Base-by-base conservation (phyloP, 1,139 yeast species). In the Kodamaea arcana region DNA sequence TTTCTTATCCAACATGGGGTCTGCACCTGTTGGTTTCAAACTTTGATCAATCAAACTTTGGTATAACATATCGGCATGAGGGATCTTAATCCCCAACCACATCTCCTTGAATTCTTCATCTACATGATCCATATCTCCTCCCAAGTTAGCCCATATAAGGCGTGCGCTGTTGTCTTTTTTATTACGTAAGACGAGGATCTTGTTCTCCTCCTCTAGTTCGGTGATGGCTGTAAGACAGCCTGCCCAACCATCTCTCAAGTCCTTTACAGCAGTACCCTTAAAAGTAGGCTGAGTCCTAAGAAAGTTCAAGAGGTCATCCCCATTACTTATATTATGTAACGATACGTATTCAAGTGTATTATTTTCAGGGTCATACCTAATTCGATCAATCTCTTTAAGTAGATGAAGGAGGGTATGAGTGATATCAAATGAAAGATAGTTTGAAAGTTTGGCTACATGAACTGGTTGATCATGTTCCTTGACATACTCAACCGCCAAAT, bases 161-260 rank as follows among this genome's bases (percentile, higher is more conserved):
- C 95, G 67, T 10, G 98, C 96, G 1, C 88, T 71, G 53, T 85
- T 87, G 50, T 92, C 98, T 67, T 94, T 92, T 52, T 90, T 88
- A 29, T 94, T 87, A 38, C 96, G 73, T 46, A 87, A 66, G 3
- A 92, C 96, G 29, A 92, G 69, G 27, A 90, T 79, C 47, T 84
- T 82, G 41, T 83, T 76, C 36, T 83, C 81, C 36, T 72, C 70
- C 53, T 92, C 97, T 30, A 92, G 65, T 47, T 82, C 80, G 32
- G 80, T 79, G 20, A 92, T 78, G 0, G 94, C 84, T 5, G 76
- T 78, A 31, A 83, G 58, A 55, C 96, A 90, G n/a, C 90, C 94
- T 33, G 84, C 75, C 99, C 99, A 94, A 15, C 98, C 98, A 54
- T 94, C 99, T 51, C 81, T 83, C 40, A 94, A 69, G 51, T 90